A percentile compares a stretch with the other conserved stretches of the same genome.
These are phyloP conservation scores for Aspergillus campestris DNA, from an alignment of 495 filamentous ascomycete genomes.

Conservation along the genomic window DNA sequence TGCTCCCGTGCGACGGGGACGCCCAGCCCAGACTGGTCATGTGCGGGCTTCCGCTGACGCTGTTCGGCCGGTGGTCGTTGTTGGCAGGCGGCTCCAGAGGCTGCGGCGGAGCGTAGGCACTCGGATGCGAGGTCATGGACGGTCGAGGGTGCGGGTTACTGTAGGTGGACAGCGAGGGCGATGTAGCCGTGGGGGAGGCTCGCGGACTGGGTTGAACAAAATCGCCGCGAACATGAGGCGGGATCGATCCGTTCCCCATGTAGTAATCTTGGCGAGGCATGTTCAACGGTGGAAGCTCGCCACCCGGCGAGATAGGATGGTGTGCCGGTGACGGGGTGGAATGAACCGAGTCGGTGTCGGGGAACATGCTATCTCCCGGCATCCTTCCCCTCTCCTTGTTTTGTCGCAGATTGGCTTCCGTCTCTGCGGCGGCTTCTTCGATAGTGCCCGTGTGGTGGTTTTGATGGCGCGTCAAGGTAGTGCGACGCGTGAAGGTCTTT, in stretches of 20 bases:
- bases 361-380: slow-evolving; percentile 72
- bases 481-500: slow-evolving; percentile 95
- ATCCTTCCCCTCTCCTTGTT: slow-evolving; percentile 48
- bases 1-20: slow-evolving; percentile 55
- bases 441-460: slow-evolving; percentile 94
- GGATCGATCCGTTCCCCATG: slow-evolving; percentile 59
- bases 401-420: slow-evolving; percentile 66
- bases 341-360: slow-evolving; percentile 71
- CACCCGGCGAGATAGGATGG: slow-evolving; percentile 65
- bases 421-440: slow-evolving; percentile 85
- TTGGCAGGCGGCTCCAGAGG: slow-evolving; percentile 84
- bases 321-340: slow-evolving; percentile 84
- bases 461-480: slow-evolving; percentile 90
- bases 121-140: slow-evolving; percentile 74
- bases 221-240: slow-evolving; percentile 74
- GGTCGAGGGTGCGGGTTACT: slow-evolving; percentile 50
- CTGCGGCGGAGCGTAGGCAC: slow-evolving; percentile 68
- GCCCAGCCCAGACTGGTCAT: slow-evolving; percentile 66
- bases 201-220: slow-evolving; percentile 68
- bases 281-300: slow-evolving; percentile 64
- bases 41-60: slow-evolving; percentile 62
- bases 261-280: slow-evolving; percentile 72
- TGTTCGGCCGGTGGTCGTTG: slow-evolving; percentile 60
- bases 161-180: slow-evolving; percentile 51
- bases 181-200: slow-evolving; percentile 54